Base-by-base conservation (phyloP, 352 stramenopile species). In the Phytophthora quininea region DNA sequence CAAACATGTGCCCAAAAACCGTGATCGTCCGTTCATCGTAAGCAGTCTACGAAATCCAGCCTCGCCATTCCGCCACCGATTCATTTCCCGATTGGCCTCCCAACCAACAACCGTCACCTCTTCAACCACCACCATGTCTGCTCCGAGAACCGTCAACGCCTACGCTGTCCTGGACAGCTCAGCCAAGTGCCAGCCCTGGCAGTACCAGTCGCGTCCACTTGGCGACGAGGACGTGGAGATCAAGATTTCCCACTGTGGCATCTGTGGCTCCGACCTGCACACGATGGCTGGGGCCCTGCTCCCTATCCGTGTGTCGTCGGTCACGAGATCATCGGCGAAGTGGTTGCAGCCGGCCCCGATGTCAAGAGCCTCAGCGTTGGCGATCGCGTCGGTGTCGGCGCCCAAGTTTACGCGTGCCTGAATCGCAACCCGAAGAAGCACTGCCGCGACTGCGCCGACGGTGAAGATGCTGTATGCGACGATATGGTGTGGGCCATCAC, bases 401-500 rank as follows among this genome's bases (percentile, higher is more conserved):
- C 35, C 10, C 35, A 47, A 47, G 40, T 47, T 9, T 47, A 14
- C 9, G 40, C 40, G 12, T 47, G 40, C 40, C 40, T 47, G 10
- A 47, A 47, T n/a, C 12, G 19, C 9, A 14, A 47, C 40, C 40
- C 40, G 19, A 24, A 24, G 19, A 24, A 24, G 19, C 19, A 24
- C 19, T 47, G 40, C 40, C 9, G 19, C 15, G 40, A 47, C 15
- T 47, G 40, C 40, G 40, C 40, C 12, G 40, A 47, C 15, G 40
- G 40, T 27, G 40, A 47, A 14, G 19, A 47, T 24, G 40, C 40
- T 6, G 12, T 24, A 8, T 47, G 40, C 40, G 19, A 47, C 40
- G 9, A 14, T 14, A 24, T 14, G 40, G 67, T 77, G 15, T 63
- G 32, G 30, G 90, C 79, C 3, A 89, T 89, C 74, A 66, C 76